These are phyloP conservation scores for Flaveria bidentis DNA, from an alignment of 129 eudicot species.

Conservation along the genomic window DNA sequence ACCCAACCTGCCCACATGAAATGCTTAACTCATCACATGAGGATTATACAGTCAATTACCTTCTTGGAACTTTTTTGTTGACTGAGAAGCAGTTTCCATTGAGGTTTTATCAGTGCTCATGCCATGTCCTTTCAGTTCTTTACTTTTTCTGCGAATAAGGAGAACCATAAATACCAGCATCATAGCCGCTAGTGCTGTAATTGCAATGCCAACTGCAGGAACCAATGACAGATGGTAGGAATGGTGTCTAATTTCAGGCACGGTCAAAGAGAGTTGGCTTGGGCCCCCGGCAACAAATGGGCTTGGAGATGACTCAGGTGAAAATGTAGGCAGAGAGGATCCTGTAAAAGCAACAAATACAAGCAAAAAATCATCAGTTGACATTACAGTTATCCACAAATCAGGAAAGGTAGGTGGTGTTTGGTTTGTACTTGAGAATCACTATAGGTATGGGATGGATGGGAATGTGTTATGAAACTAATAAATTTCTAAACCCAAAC, in stretches of 20 bases:
- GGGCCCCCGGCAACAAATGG: slow-evolving; percentile 70
- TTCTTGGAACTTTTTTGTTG: slow-evolving; percentile 59
- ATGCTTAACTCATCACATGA: neutral
- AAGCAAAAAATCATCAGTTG: slow-evolving; percentile 1
- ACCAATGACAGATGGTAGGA: slow-evolving; percentile 61
- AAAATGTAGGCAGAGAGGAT: slow-evolving; percentile 36
- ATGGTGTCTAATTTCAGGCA: slow-evolving; percentile 45
- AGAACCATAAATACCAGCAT: slow-evolving; percentile 60
- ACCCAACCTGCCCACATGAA: neutral
- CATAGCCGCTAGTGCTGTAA: slow-evolving; percentile 56
- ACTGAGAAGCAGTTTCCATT: slow-evolving; percentile 48
- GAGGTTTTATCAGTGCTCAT: slow-evolving; percentile 35
- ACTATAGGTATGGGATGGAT: neutral
- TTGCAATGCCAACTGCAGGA: slow-evolving; percentile 66
- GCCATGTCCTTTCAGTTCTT: slow-evolving; percentile 59
- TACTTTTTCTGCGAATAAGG: slow-evolving; percentile 68
- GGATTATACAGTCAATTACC: slow-evolving; percentile 38
- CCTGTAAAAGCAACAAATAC: slow-evolving; percentile 39
- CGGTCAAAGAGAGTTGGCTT: slow-evolving; percentile 55
- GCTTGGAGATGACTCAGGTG: slow-evolving; percentile 64
- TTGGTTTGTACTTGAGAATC: neutral
- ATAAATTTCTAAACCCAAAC: neutral
- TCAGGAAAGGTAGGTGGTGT: neutral
- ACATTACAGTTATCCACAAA: neutral
- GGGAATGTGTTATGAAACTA: neutral